phyloP scores from a whole-genome alignment of 768 basidiomycete genomes.

The Tylopilus felleus region DNA sequence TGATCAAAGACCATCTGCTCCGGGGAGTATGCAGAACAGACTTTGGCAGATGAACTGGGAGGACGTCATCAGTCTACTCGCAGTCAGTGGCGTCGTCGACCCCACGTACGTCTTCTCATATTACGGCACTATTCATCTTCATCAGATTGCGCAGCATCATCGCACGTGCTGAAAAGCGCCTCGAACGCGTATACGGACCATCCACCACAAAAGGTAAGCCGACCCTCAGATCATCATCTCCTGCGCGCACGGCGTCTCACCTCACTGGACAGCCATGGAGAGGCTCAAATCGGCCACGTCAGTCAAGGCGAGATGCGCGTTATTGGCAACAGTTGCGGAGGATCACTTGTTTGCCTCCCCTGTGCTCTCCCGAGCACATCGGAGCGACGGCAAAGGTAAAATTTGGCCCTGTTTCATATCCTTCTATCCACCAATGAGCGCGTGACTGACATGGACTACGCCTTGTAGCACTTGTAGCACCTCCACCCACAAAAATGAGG shows the following conservation, averaged over 20 bases:
- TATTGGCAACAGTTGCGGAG: constrained; percentile 1
- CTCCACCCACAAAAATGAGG: neutral
- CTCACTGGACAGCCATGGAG: constrained; percentile 10
- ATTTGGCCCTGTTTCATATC: neutral
- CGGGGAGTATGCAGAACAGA: constrained; percentile 63
- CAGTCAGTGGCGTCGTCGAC: constrained; percentile 37
- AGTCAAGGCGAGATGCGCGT: constrained; percentile 15
- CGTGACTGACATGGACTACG: neutral
- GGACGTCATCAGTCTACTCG: constrained; percentile 53
- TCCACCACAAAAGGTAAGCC: constrained; percentile 17
- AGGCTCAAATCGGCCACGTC: constrained; percentile 12
- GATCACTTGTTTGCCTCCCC: constrained; percentile 17
- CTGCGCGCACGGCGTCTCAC: neutral
- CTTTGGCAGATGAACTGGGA: constrained; percentile 62
- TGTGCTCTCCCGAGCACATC: constrained; percentile 12
- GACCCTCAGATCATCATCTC: neutral
- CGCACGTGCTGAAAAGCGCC: constrained; percentile 26
- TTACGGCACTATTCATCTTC: neutral
- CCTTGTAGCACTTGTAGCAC: neutral
- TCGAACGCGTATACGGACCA: constrained; percentile 29
- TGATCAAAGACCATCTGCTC: constrained; percentile 50
- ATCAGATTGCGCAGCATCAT: constrained; percentile 16
- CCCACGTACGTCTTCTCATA: constrained; percentile 19
- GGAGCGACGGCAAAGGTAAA: constrained; percentile 7
- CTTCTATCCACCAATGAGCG: neutral